phyloP scores from a whole-genome alignment of 2,329 filamentous ascomycete genomes.

The Pseudopyrenochaeta lycopersici region DNA sequence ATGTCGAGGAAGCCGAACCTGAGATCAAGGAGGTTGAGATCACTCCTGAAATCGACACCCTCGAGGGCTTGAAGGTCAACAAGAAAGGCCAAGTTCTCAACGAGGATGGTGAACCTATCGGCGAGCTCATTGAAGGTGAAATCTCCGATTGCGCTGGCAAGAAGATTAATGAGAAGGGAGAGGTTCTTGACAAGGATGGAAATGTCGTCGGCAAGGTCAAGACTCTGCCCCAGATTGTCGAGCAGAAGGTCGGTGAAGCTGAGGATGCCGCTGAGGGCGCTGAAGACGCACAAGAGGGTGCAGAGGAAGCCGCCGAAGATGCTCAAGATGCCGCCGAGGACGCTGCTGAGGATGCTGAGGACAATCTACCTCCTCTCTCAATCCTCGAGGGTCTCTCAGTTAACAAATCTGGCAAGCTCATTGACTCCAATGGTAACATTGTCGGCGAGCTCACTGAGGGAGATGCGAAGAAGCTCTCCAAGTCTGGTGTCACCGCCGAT shows the following conservation, averaged over 20 bases:
- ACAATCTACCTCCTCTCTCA: conserved; percentile 57
- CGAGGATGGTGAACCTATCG: conserved; percentile 63
- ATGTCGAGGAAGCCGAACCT: conserved; percentile 33
- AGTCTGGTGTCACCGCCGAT: conserved; percentile 56
- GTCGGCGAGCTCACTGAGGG: conserved; percentile 61
- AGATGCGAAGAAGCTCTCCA: conserved; percentile 63
- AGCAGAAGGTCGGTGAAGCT: conserved; percentile 45
- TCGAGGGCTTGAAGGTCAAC: conserved; percentile 66
- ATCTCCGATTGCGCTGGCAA: conserved; percentile 70
- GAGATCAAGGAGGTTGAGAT: conserved; percentile 53
- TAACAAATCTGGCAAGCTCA: conserved; percentile 62
- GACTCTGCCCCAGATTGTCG: conserved; percentile 57
- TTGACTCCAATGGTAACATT: conserved; percentile 56
- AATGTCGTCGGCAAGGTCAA: conserved; percentile 70
- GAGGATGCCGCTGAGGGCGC: conserved; percentile 41
- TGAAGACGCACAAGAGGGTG: conserved; percentile 44
- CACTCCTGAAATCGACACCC: conserved; percentile 56
- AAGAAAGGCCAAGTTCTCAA: conserved; percentile 65
- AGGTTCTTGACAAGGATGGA: conserved; percentile 70
- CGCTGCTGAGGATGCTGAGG: conserved; percentile 41
- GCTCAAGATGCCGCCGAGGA: conserved; percentile 44
- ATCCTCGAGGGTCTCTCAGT: conserved; percentile 59
- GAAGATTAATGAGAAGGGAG: conserved; percentile 71
- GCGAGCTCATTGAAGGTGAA: conserved; percentile 65
- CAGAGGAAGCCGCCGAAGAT: conserved; percentile 43